Conservation (phyloP, 345 rosid genomes). For the Syzygium oleosum region DNA sequence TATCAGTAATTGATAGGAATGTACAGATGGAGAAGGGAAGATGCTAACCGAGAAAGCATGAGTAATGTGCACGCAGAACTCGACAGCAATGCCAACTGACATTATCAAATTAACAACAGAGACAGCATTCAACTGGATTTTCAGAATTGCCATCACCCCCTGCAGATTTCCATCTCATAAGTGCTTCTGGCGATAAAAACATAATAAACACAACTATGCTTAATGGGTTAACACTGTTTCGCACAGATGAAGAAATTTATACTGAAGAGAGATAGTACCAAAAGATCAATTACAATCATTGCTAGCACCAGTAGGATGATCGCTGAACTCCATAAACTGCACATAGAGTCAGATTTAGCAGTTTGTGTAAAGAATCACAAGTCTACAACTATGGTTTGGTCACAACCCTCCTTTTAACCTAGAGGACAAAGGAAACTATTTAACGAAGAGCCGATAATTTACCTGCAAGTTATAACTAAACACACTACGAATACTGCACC, state of each 20-base stretch:
- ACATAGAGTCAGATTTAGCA: constrained; percentile 3
- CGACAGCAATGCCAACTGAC: constrained; percentile 95
- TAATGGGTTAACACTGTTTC: neutral
- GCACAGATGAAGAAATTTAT: neutral
- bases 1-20: neutral
- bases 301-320: constrained; percentile 81
- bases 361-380: neutral
- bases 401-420: neutral
- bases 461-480: constrained; percentile 91
- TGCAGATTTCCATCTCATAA: constrained; percentile 30
- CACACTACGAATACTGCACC: constrained; percentile 93
- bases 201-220: neutral
- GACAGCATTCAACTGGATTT: constrained; percentile 88
- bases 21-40: neutral
- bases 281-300: constrained; percentile 81
- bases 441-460: neutral
- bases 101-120: constrained; percentile 94
- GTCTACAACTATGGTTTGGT: neutral
- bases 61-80: constrained; percentile 93
- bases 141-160: constrained; percentile 92
- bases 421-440: neutral
- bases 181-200: neutral
- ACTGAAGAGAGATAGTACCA: constrained; percentile 33
- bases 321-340: constrained; percentile 87
- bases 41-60: constrained; percentile 80